Conservation (phyloP, 306 rosid genomes). For the Argentina anserina region DNA sequence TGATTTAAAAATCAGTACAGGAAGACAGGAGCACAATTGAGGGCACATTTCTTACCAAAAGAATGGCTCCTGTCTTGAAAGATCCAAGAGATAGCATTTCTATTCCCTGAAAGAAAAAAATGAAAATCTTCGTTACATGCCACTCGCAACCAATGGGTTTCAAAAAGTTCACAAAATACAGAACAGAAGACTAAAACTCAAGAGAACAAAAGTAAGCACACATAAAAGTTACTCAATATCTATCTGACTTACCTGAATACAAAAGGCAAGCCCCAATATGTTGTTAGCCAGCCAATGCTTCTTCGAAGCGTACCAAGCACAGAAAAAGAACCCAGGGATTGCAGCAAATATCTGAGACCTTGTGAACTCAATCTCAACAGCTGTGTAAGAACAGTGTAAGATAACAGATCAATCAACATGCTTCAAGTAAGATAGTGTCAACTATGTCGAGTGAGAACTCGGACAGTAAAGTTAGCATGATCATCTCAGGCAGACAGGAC, state of each 20-base stretch:
- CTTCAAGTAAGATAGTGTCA: slow-evolving; percentile 43
- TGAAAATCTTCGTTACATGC: neutral
- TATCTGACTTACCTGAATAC: slow-evolving; percentile 76
- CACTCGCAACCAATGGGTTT: neutral
- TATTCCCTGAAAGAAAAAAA: slow-evolving; percentile 68
- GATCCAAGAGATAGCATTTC: slow-evolving; percentile 99
- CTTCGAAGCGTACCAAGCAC: slow-evolving; percentile 90
- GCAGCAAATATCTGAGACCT: slow-evolving; percentile 88
- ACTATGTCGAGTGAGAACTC: slow-evolving; percentile 38
- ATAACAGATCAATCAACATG: slow-evolving; percentile 62
- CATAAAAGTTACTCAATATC: neutral
- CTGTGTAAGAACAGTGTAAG: slow-evolving; percentile 69
- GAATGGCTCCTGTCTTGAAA: slow-evolving; percentile 96
- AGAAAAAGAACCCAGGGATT: slow-evolving; percentile 89
- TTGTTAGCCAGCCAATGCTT: slow-evolving; percentile 99
- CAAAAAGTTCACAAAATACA: neutral
- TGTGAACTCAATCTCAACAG: slow-evolving; percentile 94
- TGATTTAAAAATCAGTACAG: neutral
- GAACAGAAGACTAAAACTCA: neutral
- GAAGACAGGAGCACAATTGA: neutral
- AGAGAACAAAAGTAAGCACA: neutral
- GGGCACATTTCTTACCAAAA: slow-evolving; percentile 60
- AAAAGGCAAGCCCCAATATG: slow-evolving; percentile 88
- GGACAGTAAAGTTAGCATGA: slow-evolving; percentile 4
- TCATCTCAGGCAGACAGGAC: neutral